A percentile compares a stretch with the other conserved stretches of the same genome.
These are phyloP conservation scores for Ophiocordyceps camponoti-floridani DNA, from an alignment of 2,329 filamentous ascomycete genomes.

Conservation along the genomic window DNA sequence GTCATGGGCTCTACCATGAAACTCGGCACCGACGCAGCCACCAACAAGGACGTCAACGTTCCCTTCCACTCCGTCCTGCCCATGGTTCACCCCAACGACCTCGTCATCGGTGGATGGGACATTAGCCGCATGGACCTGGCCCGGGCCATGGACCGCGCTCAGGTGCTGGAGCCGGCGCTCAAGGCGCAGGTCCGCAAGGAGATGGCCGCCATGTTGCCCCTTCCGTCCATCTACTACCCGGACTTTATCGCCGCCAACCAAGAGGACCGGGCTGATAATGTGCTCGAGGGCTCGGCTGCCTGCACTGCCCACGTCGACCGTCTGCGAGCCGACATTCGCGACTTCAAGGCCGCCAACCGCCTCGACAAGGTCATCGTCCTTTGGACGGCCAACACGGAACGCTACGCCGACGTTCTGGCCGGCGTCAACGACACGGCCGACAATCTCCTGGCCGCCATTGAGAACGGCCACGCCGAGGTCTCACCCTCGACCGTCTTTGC, in stretches of 20 bases:
- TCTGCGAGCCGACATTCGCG: constrained; percentile 80
- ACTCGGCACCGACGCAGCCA: constrained; percentile 73
- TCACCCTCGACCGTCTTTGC: constrained; percentile 91
- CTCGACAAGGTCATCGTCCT: constrained; percentile 94
- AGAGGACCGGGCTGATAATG: constrained; percentile 86
- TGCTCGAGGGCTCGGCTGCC: constrained; percentile 69
- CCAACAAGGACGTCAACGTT: constrained; percentile 81
- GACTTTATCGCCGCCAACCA: constrained; percentile 99
- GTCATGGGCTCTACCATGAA: constrained; percentile 97
- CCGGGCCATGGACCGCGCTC: constrained; percentile 85
- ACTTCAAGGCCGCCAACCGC: constrained; percentile 72
- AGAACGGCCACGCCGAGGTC: constrained; percentile 75
- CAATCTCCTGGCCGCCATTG: constrained; percentile 77
- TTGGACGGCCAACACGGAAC: constrained; percentile 98
- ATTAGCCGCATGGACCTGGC: constrained; percentile 84
- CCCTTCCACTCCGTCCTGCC: constrained; percentile 88
- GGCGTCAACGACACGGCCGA: constrained; percentile 95
- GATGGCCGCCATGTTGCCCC: constrained; percentile 72
- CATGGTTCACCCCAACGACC: constrained; percentile 93
- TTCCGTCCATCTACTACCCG: constrained; percentile 94
- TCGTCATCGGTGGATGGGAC: constrained; percentile 93
- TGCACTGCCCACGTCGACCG: constrained; percentile 78
- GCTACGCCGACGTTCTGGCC: constrained; percentile 71
- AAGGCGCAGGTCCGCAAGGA: constrained; percentile 85
- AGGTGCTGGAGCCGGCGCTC: constrained; percentile 86